Conservation (phyloP, 225 moss, liverwort and hornwort genomes). For the Climacium dendroides region DNA sequence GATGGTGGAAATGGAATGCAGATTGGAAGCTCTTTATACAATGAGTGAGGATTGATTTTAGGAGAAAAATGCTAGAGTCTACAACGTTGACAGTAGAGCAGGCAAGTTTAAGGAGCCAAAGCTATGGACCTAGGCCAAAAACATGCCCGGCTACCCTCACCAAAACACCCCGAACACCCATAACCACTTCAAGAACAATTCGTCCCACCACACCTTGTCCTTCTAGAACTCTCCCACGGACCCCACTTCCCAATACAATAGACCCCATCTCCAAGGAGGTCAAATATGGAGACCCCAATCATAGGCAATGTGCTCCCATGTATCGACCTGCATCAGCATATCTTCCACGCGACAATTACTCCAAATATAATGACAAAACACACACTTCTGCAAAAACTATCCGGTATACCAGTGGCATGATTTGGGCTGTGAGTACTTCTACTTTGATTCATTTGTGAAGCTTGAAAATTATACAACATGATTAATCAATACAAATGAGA, state of each 20-base stretch:
- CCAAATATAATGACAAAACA: neutral
- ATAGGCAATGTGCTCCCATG: slow-evolving; percentile 1
- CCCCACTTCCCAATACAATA: neutral
- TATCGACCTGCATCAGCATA: neutral
- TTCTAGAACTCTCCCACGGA: neutral
- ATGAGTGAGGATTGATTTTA: neutral
- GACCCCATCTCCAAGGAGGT: slow-evolving; percentile 16
- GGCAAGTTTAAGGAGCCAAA: neutral
- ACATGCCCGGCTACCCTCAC: neutral
- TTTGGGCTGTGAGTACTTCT: slow-evolving; percentile 19
- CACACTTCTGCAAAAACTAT: slow-evolving; percentile 12
- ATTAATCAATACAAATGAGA: neutral
- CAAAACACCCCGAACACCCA: neutral
- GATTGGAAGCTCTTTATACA: neutral
- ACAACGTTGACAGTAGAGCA: neutral
- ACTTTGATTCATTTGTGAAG: neutral
- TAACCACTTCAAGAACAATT: neutral
- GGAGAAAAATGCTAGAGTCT: neutral
- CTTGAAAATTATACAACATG: neutral
- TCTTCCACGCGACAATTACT: neutral
- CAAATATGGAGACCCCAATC: slow-evolving; percentile 23
- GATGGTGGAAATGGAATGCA: neutral
- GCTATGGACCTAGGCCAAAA: slow-evolving; percentile 4
- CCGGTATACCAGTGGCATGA: slow-evolving; percentile 4
- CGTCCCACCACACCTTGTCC: neutral